Base-by-base conservation (phyloP, 495 filamentous ascomycete genomes). In the Penicillium simplicissimum region DNA sequence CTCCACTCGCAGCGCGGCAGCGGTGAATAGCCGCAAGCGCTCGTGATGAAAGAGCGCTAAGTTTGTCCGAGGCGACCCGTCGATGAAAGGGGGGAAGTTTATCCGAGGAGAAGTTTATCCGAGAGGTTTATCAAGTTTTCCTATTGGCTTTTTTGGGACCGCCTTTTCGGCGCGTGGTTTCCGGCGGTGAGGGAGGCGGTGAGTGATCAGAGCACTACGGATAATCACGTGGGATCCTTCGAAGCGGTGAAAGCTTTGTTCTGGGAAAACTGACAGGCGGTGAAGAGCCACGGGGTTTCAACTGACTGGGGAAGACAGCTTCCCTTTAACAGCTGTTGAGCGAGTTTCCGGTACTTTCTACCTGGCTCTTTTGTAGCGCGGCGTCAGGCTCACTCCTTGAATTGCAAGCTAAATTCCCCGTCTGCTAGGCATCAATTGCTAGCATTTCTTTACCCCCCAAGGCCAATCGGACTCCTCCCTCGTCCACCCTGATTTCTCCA, bases 231-330 rank as follows among this genome's bases (percentile, higher is more conserved):
- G 23, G 23, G 1, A 25, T 25, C 3, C 23, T 25, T 13, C 13
- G n/a, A 40, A 14, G 37, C 37, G 37, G 37, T n/a, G 37, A 40
- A 8, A 40, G 7, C 3, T 7, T 40, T n/a, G 5, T 5, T 17
- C n/a, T 17, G 40, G 23, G 42, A 19, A 23, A 31, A 31, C 28
- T 31, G 9, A 1, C 64, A 57, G 70, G 75, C 76, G 76, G 76
- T 77, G 60, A 72, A 51, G 37, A 56, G 54, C 57, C 61, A 62
- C 21, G 3, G 49, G 37, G 57, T 67, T 60, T 58, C 54, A 52
- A 49, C 31, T 63, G n/a, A 53, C 43, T 25, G 37, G 58, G 52
- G 45, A 52, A 43, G 45, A 60, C 60, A 69, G 61, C 65, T 67
- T 72, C 58, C 40, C 59, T 43, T 53, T 13, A 17, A 56, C 23